These are phyloP conservation scores for Hordeum marinum DNA, from an alignment of 176 grass and related monocot species.

Conservation along the genomic window DNA sequence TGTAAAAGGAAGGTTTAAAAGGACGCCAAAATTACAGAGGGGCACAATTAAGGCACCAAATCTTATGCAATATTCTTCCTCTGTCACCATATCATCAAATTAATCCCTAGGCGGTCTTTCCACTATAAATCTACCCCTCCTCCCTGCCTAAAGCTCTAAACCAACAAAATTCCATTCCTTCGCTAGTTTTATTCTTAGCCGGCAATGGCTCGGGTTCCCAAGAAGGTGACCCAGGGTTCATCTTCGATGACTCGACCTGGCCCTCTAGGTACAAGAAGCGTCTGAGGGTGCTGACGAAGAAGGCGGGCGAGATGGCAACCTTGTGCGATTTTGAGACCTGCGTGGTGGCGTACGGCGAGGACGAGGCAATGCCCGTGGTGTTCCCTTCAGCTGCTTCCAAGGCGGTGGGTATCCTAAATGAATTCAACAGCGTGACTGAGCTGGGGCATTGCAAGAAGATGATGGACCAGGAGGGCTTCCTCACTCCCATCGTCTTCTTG, in stretches of 20 bases:
- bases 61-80: not conserved
- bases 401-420: not conserved
- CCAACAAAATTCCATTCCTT: not conserved
- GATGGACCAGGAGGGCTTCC: too few relatives aligned
- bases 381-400: not conserved
- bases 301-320: constrained; percentile 4
- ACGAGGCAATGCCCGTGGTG: not conserved
- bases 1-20: not conserved
- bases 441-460: constrained; percentile 19
- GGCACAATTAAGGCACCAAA: not conserved
- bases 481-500: constrained; percentile 23
- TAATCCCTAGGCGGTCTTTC: too few relatives aligned
- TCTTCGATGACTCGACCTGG: not conserved
- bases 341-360: constrained; percentile 22
- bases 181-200: not conserved
- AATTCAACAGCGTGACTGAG: constrained; percentile 20
- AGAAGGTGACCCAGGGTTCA: constrained; percentile 14
- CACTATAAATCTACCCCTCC: not conserved
- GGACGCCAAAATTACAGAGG: not conserved
- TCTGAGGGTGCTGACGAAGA: constrained; percentile 20
- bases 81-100: not conserved
- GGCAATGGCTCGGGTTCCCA: constrained; percentile 28
- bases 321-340: constrained; percentile 2
- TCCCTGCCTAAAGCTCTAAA: not conserved
- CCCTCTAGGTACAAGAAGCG: constrained; percentile 26